These are phyloP conservation scores for Cladosporium oxysporum DNA, from an alignment of 2,329 filamentous ascomycete species.

Conservation along the genomic window DNA sequence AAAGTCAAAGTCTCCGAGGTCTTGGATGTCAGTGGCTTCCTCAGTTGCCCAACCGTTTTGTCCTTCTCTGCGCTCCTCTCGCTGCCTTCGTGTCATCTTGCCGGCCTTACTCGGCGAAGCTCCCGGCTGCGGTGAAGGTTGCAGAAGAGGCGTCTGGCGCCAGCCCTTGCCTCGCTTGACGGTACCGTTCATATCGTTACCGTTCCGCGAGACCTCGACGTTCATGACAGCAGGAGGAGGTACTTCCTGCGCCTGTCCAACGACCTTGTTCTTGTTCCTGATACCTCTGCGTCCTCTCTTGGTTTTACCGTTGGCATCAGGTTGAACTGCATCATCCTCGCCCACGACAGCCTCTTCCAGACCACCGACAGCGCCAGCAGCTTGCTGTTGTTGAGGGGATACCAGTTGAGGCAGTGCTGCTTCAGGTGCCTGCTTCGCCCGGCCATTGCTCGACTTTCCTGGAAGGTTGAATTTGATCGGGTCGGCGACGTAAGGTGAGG, in stretches of 20 bases:
- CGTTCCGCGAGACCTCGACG: conserved; percentile 39
- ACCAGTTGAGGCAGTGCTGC: background rate
- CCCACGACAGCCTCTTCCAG: conserved; percentile 12
- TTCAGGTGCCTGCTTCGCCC: background rate
- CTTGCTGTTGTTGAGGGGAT: background rate
- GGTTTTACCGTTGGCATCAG: conserved; percentile 45
- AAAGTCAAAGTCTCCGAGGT: conserved; percentile 94
- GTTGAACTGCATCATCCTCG: conserved; percentile 19
- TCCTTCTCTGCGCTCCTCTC: conserved; percentile 49
- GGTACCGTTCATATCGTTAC: conserved; percentile 41
- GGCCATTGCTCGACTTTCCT: background rate
- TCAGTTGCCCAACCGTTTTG: conserved; percentile 93
- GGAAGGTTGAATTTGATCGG: conserved; percentile 23
- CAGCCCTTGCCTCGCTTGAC: conserved; percentile 61
- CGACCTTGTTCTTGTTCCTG: conserved; percentile 21
- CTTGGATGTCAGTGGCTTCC: conserved; percentile 91
- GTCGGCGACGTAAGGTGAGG: conserved; percentile 42
- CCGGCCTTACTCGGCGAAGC: conserved; percentile 36
- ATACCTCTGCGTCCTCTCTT: conserved; percentile 49
- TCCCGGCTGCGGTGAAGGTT: conserved; percentile 58
- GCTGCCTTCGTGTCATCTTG: conserved; percentile 49
- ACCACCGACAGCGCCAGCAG: background rate
- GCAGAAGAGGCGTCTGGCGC: conserved; percentile 67
- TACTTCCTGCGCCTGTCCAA: conserved; percentile 22
- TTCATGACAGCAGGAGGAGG: conserved; percentile 36